These are phyloP conservation scores for Nyctanthes arbortristis DNA, from an alignment of 257 asterid species.

Conservation along the genomic window DNA sequence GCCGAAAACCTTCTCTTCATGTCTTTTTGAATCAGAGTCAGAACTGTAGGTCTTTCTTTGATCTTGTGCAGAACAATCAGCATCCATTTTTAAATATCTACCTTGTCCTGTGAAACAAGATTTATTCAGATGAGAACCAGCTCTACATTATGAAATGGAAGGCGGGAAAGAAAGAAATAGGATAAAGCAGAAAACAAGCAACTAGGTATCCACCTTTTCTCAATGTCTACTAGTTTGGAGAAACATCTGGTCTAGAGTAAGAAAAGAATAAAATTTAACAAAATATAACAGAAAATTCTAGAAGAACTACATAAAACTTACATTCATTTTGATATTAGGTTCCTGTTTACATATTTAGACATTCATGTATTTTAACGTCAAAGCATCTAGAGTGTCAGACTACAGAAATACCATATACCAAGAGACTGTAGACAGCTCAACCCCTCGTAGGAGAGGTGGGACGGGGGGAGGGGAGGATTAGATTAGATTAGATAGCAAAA, in stretches of 20 bases:
- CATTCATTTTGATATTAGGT: too few relatives aligned
- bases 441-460: too few relatives aligned
- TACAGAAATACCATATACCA: too few relatives aligned
- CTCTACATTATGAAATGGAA: neutral
- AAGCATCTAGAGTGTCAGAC: too few relatives aligned
- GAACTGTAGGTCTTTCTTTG: constrained; percentile 20
- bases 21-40: constrained; percentile 42
- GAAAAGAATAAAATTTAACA: constrained; percentile 17
- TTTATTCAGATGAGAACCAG: constrained; percentile 18
- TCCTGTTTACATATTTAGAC: too few relatives aligned
- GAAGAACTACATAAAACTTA: too few relatives aligned
- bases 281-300: neutral
- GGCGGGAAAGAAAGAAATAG: neutral
- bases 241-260: neutral
- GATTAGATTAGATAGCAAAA: too few relatives aligned
- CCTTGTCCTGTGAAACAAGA: constrained; percentile 50
- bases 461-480: too few relatives aligned
- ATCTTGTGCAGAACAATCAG: constrained; percentile 45
- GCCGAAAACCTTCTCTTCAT: constrained; percentile 44
- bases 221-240: neutral
- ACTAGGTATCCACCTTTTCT: neutral
- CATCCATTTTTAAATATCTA: constrained; percentile 48
- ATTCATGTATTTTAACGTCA: too few relatives aligned
- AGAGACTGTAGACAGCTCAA: too few relatives aligned
- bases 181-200: constrained; percentile 2